Conservation (phyloP, 2,329 filamentous ascomycete genomes). For the Alternaria novae-zelandiae region DNA sequence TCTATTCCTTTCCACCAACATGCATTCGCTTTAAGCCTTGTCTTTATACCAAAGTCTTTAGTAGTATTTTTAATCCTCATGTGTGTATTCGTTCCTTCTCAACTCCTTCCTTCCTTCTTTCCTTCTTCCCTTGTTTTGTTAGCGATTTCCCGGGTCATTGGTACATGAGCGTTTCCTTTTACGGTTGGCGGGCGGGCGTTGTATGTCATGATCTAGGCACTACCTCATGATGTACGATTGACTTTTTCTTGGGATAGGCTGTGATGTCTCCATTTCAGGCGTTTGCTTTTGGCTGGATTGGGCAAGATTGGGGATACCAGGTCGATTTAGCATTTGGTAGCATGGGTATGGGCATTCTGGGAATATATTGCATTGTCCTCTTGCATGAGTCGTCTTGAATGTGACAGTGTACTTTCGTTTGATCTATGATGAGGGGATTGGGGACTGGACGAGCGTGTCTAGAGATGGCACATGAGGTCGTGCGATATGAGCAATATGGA, state of each 20-base stretch:
- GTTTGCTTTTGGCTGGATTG: background rate
- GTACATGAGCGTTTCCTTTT: background rate
- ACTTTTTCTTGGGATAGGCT: background rate
- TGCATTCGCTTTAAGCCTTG: background rate
- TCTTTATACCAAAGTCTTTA: background rate
- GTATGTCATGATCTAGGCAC: background rate
- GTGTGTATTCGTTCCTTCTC: background rate
- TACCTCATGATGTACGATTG: background rate
- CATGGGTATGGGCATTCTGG: background rate
- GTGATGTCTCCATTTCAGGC: background rate
- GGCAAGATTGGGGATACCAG: background rate
- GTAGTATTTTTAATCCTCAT: background rate
- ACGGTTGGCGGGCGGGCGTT: background rate
- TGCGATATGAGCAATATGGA: background rate
- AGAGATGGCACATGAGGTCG: background rate
- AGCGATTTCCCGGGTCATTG: background rate
- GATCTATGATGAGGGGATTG: background rate
- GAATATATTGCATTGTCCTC: background rate
- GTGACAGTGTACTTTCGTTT: background rate
- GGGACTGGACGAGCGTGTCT: background rate
- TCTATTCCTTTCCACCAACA: background rate
- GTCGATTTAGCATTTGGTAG: constrained; percentile 1
- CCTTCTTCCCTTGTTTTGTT: background rate
- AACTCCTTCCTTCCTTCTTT: constrained; percentile 1
- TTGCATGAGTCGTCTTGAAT: background rate